A percentile compares a stretch with the other conserved stretches of the same genome.
Evolutionary conservation across 768 basidiomycete species (phyloP).

Genomic region (Mrakia hoshinonis): DNA sequence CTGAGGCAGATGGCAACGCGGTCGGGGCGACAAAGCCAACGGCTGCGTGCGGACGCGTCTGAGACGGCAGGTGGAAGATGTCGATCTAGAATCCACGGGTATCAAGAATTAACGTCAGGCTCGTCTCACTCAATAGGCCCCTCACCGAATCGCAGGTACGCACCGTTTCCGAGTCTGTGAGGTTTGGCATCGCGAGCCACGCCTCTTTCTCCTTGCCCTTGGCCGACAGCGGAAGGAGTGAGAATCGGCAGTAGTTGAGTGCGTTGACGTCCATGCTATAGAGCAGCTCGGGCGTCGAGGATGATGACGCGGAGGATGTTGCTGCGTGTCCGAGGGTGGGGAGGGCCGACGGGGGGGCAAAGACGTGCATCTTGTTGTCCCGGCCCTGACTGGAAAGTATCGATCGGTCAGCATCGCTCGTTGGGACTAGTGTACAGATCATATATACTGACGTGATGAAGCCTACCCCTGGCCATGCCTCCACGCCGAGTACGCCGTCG

Average conservation of each 20-base stretch:
- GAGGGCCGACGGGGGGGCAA: constrained; percentile 50
- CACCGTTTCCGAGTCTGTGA: constrained; percentile 78
- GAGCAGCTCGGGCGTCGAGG: constrained; percentile 49
- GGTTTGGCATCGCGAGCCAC: constrained; percentile 72
- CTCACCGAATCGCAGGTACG: constrained; percentile 23
- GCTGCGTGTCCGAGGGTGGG: constrained; percentile 48
- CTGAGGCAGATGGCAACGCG: constrained; percentile 30
- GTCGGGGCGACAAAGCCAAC: constrained; percentile 52
- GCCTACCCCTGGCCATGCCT: constrained; percentile 54
- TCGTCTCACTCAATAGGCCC: background rate
- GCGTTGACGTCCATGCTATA: constrained; percentile 84
- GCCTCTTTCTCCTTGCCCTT: constrained; percentile 39
- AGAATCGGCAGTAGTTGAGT: constrained; percentile 86
- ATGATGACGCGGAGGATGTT: constrained; percentile 42
- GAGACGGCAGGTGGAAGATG: constrained; percentile 67
- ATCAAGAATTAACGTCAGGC: background rate
- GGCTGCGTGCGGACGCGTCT: constrained; percentile 68
- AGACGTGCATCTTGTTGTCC: constrained; percentile 77
- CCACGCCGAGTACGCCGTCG: constrained; percentile 64
- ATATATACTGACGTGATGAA: constrained; percentile 64
- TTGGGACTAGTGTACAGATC: background rate
- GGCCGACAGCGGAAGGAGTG: constrained; percentile 47
- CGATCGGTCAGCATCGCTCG: background rate
- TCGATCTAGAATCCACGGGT: constrained; percentile 57
- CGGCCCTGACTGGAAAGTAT: constrained; percentile 56